A percentile compares a stretch with the other conserved stretches of the same genome.
Conservation (phyloP, 306 rosid genomes). For the Gastrolobium bilobum region DNA sequence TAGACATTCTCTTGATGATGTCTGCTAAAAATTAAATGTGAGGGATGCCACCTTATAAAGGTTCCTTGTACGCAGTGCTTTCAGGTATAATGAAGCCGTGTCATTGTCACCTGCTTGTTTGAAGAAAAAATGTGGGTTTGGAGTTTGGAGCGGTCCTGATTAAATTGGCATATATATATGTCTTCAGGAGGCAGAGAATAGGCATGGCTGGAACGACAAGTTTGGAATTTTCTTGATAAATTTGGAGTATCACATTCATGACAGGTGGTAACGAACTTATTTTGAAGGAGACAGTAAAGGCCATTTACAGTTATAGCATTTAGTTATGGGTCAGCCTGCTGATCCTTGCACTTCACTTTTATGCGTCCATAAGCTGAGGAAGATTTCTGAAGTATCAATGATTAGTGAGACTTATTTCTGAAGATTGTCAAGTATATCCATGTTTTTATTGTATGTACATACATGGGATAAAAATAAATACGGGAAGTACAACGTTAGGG, state of each 20-base stretch:
- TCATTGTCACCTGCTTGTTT: constrained; percentile 10
- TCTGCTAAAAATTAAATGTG: not conserved
- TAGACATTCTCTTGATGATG: not conserved
- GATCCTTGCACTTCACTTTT: not conserved
- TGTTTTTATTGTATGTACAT: not conserved
- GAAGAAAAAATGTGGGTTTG: constrained; percentile 18
- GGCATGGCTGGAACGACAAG: not conserved
- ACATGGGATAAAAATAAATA: not conserved
- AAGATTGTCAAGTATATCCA: not conserved
- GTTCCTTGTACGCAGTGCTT: not conserved
- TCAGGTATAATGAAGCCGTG: not conserved
- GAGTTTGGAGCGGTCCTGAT: not conserved
- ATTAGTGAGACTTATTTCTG: not conserved
- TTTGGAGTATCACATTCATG: constrained; percentile 8
- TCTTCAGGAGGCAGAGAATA: not conserved
- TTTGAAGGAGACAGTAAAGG: not conserved
- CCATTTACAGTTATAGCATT: not conserved
- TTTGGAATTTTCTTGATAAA: not conserved
- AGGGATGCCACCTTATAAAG: not conserved
- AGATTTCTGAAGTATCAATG: constrained; percentile 9
- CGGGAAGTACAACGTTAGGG: not conserved
- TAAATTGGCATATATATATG: not conserved
- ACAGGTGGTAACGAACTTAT: not conserved
- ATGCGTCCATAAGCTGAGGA: not conserved
- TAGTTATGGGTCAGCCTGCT: not conserved